Percentiles rank a stretch among this genome's conserved stretches.
phyloP scores from a whole-genome alignment of 768 basidiomycete genomes.

The Leucogyrophana mollusca region DNA sequence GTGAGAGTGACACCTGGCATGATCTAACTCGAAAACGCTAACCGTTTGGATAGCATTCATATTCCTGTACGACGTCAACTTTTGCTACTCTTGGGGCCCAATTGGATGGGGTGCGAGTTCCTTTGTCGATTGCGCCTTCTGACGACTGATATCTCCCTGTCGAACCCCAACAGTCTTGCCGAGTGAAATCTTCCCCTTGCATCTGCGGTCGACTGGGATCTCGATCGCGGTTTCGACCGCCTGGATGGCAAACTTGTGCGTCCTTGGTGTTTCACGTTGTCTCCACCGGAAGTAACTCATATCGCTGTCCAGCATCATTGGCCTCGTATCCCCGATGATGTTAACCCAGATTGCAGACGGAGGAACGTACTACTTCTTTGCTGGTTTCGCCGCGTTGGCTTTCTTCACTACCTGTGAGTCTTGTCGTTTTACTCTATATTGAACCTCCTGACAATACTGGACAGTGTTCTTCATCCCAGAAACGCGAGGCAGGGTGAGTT shows the following conservation, averaged over 20 bases:
- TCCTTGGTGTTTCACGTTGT: neutral
- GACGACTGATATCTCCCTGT: slow-evolving; percentile 9
- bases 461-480: slow-evolving; percentile 28
- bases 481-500: slow-evolving; percentile 30
- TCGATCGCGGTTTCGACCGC: slow-evolving; percentile 40
- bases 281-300: neutral
- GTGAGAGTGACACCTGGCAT: slow-evolving; percentile 19
- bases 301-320: slow-evolving; percentile 18
- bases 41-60: slow-evolving; percentile 32
- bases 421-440: neutral
- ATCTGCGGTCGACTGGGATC: slow-evolving; percentile 39
- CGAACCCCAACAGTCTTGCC: slow-evolving; percentile 33
- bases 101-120: slow-evolving; percentile 25
- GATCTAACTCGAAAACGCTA: neutral
- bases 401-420: slow-evolving; percentile 28
- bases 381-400: slow-evolving; percentile 19
- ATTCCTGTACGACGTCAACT: slow-evolving; percentile 37
- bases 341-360: slow-evolving; percentile 17
- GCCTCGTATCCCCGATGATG: slow-evolving; percentile 29
- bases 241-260: slow-evolving; percentile 40
- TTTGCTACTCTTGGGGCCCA: slow-evolving; percentile 33
- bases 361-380: slow-evolving; percentile 28
- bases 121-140: slow-evolving; percentile 1
- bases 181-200: slow-evolving; percentile 39
- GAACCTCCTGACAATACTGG: neutral